Conservation (phyloP, 805 yeast species). For the Candida ascalaphidarum region DNA sequence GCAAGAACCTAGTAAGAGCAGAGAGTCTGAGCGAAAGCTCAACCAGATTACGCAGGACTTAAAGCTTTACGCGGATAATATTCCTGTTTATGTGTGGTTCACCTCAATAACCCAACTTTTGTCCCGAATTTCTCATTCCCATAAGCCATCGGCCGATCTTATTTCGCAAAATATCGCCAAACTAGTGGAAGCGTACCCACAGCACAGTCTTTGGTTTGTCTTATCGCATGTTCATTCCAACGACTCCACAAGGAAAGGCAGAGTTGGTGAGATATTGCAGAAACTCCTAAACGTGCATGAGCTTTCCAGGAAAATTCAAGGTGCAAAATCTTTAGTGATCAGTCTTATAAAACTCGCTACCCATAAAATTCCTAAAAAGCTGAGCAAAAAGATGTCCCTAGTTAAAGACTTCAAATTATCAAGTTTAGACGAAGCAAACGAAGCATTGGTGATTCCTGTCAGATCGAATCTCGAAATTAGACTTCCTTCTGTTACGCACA, state of each 20-base stretch:
- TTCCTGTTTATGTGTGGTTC: constrained; percentile 59
- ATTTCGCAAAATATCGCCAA: constrained; percentile 50
- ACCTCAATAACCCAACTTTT: constrained; percentile 79
- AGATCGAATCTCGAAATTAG: constrained; percentile 59
- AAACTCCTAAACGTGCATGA: constrained; percentile 6
- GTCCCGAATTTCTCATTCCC: constrained; percentile 66
- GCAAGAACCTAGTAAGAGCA: constrained; percentile 13
- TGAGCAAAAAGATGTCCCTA: constrained; percentile 25
- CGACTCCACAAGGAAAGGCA: constrained; percentile 18
- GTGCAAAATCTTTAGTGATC: constrained; percentile 29
- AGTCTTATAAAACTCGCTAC: constrained; percentile 37
- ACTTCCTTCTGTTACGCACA: constrained; percentile 44
- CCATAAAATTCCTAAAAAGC: constrained; percentile 25
- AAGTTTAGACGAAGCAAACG: constrained; percentile 19
- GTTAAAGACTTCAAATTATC: constrained; percentile 31
- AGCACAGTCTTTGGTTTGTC: constrained; percentile 80
- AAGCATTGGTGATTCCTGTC: constrained; percentile 64
- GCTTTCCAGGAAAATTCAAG: constrained; percentile 11
- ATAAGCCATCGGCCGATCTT: constrained; percentile 44
- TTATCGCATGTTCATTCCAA: constrained; percentile 61
- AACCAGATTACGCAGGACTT: constrained; percentile 42
- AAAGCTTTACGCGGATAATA: constrained; percentile 32
- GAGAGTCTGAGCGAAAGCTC: constrained; percentile 28
- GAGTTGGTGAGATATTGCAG: constrained; percentile 17
- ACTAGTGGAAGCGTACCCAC: constrained; percentile 62